Base-by-base conservation (phyloP, 2,329 filamentous ascomycete species). In the Colletotrichum gloeosporioides region DNA sequence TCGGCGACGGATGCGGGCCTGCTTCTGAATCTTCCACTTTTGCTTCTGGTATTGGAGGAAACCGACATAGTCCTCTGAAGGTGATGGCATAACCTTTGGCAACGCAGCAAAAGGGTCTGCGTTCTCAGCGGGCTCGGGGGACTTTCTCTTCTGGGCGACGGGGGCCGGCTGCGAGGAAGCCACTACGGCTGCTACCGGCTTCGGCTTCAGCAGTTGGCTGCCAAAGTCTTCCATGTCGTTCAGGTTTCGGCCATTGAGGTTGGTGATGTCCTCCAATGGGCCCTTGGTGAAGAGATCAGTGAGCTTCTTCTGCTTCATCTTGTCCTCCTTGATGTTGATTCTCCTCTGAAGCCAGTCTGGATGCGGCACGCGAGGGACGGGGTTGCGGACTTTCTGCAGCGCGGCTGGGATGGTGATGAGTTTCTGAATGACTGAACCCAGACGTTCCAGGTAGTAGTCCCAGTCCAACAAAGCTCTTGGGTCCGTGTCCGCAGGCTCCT, bases 1-100 rank as follows among this genome's bases (percentile, higher is more conserved):
- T 65, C 96, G 92, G 78, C 98, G 91, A 59, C 96, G 93, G 76
- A 93, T 90, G 27, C 97, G 92, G 39, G 96, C 96, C 83, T 98
- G 94, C 82, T 96, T 98, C 83, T 99, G 97, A 49, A 99, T 94
- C 87, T 96, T 98, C 97, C 97, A 99, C 85, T 99, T 99, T 86
- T 96, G 92, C 85, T 99, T 99, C 83, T 99, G 97, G 81, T 99
- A 99, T 81, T 94, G 90, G 69, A 99, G 84, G 88, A 98, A 99
- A 0, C 92, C 95, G 22, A 92, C 88, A 80, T 99, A 99, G 84
- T 99, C 94, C 65, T 97, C 92, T 0, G 93, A 95, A 25, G 97
- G 94, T 29, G 91, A 91, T 2, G 97, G 96, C 94, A 98, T 98
- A 57, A 92, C 90, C 77, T 94, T 92, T 0, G 97, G 97, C 16